These are phyloP conservation scores for Pichia inconspicua DNA, from an alignment of 1,139 yeast species.

Conservation along the genomic window DNA sequence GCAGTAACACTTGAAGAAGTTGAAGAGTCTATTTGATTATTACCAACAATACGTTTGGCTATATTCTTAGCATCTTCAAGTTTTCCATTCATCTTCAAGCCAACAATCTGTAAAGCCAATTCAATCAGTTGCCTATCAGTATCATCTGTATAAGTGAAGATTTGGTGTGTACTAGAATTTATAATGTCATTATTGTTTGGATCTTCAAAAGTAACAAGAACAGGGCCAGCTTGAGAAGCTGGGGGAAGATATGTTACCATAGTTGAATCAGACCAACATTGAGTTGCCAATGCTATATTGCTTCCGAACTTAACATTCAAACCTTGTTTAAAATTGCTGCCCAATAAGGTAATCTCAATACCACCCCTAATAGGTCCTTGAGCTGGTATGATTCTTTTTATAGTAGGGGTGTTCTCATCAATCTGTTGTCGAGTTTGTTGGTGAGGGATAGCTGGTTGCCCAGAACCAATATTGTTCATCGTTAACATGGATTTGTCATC, in stretches of 20 bases:
- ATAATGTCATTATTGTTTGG: constrained; percentile 12
- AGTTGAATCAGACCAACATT: constrained; percentile 93
- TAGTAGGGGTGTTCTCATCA: constrained; percentile 36
- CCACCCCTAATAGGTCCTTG: constrained; percentile 96
- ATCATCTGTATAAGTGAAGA: constrained; percentile 87
- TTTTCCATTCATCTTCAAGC: constrained; percentile 89
- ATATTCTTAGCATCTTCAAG: constrained; percentile 87
- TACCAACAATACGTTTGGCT: constrained; percentile 78
- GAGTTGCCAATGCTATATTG: constrained; percentile 75
- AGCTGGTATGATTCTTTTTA: constrained; percentile 84
- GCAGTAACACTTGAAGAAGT: neutral
- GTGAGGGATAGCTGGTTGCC: neutral
- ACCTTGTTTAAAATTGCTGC: constrained; percentile 79
- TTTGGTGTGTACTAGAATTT: constrained; percentile 27
- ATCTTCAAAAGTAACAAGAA: constrained; percentile 65
- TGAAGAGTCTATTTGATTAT: constrained; percentile 29
- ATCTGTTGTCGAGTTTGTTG: neutral
- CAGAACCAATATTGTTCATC: neutral
- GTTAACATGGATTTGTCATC: neutral
- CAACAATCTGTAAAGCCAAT: constrained; percentile 87
- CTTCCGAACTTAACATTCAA: constrained; percentile 81
- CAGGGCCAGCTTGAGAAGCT: constrained; percentile 82
- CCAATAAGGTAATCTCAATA: constrained; percentile 83
- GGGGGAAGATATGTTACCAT: constrained; percentile 93
- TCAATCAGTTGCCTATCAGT: constrained; percentile 89